Evolutionary conservation across 2,329 filamentous ascomycete genomes (phyloP).

Genomic region (Hysterium pulicare): DNA sequence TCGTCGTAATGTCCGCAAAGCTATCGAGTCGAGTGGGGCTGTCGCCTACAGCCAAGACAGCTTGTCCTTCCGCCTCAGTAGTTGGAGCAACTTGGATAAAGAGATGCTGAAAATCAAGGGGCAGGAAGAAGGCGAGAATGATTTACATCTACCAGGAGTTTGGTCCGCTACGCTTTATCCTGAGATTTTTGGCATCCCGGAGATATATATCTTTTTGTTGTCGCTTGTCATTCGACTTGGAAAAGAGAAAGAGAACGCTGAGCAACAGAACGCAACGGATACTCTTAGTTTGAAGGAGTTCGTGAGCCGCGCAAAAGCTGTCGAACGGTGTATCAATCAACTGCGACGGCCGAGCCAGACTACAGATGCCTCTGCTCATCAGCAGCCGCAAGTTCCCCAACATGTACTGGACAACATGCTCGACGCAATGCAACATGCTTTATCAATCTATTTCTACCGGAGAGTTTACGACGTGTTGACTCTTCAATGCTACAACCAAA

Average conservation of each 20-base stretch:
- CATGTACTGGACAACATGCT: slow-evolving; percentile 29
- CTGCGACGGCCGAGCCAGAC: slow-evolving; percentile 7
- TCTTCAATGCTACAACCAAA: slow-evolving; percentile 40
- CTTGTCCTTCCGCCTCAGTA: slow-evolving; percentile 30
- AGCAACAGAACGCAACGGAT: slow-evolving; percentile 9
- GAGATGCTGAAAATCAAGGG: slow-evolving; percentile 32
- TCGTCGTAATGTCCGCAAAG: slow-evolving; percentile 11
- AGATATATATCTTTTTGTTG: slow-evolving; percentile 32
- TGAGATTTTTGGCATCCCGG: slow-evolving; percentile 46
- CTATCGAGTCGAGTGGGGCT: slow-evolving; percentile 14
- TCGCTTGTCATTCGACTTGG: slow-evolving; percentile 41
- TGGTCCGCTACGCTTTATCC: slow-evolving; percentile 44
- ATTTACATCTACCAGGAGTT: slow-evolving; percentile 43
- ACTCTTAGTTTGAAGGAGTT: slow-evolving; percentile 28
- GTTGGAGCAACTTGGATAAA: slow-evolving; percentile 28
- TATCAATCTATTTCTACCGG: slow-evolving; percentile 48
- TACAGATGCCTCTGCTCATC: not conserved
- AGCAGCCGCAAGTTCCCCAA: slow-evolving; percentile 2
- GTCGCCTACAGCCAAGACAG: slow-evolving; percentile 28
- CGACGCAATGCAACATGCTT: slow-evolving; percentile 41
- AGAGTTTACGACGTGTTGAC: slow-evolving; percentile 42
- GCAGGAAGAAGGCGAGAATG: slow-evolving; percentile 43
- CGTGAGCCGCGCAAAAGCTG: slow-evolving; percentile 26
- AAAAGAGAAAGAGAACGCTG: slow-evolving; percentile 40
- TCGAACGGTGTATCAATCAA: slow-evolving; percentile 32